Base-by-base conservation (phyloP, 2,329 filamentous ascomycete species). In the Aspergillus fumigatiaffinis region DNA sequence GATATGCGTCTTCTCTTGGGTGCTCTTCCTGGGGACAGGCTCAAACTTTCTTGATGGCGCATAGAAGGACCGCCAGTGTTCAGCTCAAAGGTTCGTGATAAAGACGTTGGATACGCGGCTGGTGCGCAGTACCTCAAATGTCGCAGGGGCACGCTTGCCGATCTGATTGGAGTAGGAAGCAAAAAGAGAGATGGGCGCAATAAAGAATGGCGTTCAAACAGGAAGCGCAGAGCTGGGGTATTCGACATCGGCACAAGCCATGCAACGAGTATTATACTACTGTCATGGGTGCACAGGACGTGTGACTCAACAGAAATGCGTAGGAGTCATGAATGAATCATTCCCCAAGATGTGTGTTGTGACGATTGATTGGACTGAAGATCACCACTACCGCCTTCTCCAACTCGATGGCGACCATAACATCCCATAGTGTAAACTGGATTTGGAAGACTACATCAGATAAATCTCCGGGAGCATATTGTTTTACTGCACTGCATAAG, bases 1-100 rank as follows among this genome's bases (percentile, higher is more conserved):
- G 69, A 71, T 44, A 71, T 65, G 29, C 71, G 71, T 58, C 71
- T 67, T 54, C 68, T 69, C 60, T 76, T 76, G 28, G 32, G 61
- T 48, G 66, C 61, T 61, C 67, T 66, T 56, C 68, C 64, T 21
- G 58, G 53, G 28, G 62, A 54, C 48, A 56, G 60, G 50, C 58
- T 59, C 14, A 57, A 53, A 38, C 46, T 51, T 57, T 65, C 56
- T 23, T 59, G 62, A 55, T 52, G 59, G 54, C 62, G 66, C 71
- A 74, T 73, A 64, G 60, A 68, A 67, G 23, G 51, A 50, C 49
- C 50, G 50, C 25, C 46, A 25, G 38, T 35, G 7, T n/a, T 23
- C 17, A 32, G 41, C 28, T 14, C 29, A 21, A 44, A 23, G 42
- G 28, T 52, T 5, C 23, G 17, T 35, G 52, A 56, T 21, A 56